Evolutionary conservation across 139 green algal genomes (phyloP).

Genomic region (Micromonas pusilla): DNA sequence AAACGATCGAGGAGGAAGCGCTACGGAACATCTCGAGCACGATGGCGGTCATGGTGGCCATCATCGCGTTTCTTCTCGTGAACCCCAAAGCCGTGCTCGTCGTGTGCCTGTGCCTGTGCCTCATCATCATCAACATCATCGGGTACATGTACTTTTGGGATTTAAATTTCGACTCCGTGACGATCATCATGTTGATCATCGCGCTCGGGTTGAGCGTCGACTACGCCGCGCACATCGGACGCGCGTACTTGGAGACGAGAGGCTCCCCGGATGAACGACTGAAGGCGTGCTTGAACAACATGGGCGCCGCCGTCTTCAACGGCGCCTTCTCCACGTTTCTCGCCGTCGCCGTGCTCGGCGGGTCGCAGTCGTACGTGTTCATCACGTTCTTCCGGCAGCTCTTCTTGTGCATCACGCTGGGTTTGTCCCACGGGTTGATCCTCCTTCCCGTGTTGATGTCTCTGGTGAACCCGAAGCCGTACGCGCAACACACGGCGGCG

Average conservation of each 20-base stretch:
- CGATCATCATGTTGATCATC: slow-evolving; percentile 46
- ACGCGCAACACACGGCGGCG: background rate
- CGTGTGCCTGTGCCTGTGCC: slow-evolving; percentile 34
- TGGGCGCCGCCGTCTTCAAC: slow-evolving; percentile 46
- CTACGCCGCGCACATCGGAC: slow-evolving; percentile 45
- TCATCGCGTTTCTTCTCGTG: slow-evolving; percentile 46
- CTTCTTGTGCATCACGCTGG: slow-evolving; percentile 37
- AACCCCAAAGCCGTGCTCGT: slow-evolving; percentile 36
- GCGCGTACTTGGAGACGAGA: slow-evolving; percentile 40
- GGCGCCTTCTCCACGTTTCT: slow-evolving; percentile 50
- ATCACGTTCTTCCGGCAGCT: slow-evolving; percentile 45
- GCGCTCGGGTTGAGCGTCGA: slow-evolving; percentile 48
- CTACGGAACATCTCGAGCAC: slow-evolving; percentile 45
- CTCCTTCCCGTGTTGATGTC: slow-evolving; percentile 42
- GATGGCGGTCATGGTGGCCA: slow-evolving; percentile 34
- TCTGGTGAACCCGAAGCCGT: slow-evolving; percentile 26
- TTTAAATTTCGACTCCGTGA: slow-evolving; percentile 44
- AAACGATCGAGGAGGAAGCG: slow-evolving; percentile 36
- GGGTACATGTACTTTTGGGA: slow-evolving; percentile 46
- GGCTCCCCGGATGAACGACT: slow-evolving; percentile 25
- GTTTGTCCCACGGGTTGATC: slow-evolving; percentile 39
- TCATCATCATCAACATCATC: slow-evolving; percentile 44
- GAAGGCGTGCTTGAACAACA: slow-evolving; percentile 22
- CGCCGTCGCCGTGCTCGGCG: slow-evolving; percentile 33
- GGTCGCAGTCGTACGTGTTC: slow-evolving; percentile 45